These are phyloP conservation scores for Cardamine resedifolia DNA, from an alignment of 345 rosid genomes.

Conservation along the genomic window DNA sequence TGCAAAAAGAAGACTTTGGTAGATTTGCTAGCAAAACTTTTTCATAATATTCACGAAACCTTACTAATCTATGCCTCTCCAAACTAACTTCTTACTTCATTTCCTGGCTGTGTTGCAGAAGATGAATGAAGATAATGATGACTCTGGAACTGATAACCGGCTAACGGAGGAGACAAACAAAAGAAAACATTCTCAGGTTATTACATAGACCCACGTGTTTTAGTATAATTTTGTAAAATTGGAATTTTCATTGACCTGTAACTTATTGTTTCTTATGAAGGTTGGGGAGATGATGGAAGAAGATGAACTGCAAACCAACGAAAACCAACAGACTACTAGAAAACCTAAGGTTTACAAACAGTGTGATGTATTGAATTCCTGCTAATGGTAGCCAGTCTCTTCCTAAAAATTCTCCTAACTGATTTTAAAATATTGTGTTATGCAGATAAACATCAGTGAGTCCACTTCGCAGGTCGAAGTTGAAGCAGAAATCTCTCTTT, in stretches of 20 bases:
- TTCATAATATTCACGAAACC: background rate
- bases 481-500: conserved; percentile 45
- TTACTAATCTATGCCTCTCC: background rate
- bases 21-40: conserved; percentile 35
- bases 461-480: conserved; percentile 41
- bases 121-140: conserved; percentile 32
- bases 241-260: background rate
- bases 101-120: conserved; percentile 28
- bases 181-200: conserved; percentile 37
- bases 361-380: background rate
- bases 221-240: background rate
- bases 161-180: conserved; percentile 26
- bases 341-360: conserved; percentile 50
- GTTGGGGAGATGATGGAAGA: conserved; percentile 28
- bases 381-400: conserved; percentile 4
- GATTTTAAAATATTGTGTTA: background rate
- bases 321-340: conserved; percentile 41
- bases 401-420: background rate
- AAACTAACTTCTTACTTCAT: conserved; percentile 9
- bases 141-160: conserved; percentile 17
- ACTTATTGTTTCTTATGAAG: conserved; percentile 12
- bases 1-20: conserved; percentile 36
- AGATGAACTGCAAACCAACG: conserved; percentile 20
- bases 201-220: background rate
- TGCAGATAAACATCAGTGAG: conserved; percentile 27